phyloP scores from a whole-genome alignment of 2,329 filamentous ascomycete species.

The Monosporascus sp. region DNA sequence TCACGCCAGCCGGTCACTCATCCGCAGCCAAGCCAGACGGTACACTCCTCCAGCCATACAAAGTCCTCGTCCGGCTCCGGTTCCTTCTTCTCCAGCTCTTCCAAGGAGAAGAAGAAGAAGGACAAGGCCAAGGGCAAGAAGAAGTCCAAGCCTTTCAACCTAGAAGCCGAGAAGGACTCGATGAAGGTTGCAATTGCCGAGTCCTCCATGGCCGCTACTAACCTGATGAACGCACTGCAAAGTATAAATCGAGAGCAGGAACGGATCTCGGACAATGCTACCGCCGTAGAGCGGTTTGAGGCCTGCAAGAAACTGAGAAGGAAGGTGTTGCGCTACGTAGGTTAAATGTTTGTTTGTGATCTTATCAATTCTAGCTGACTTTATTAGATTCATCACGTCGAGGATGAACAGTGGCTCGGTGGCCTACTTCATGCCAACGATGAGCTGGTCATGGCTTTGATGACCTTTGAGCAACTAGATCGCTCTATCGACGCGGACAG shows the following conservation, averaged over 20 bases:
- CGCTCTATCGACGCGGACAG: conserved; percentile 73
- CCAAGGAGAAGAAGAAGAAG: conserved; percentile 46
- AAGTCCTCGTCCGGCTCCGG: conserved; percentile 29
- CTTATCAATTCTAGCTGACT: conserved; percentile 12
- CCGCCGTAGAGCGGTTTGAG: conserved; percentile 74
- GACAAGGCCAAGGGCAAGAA: conserved; percentile 51
- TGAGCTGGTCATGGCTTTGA: conserved; percentile 86
- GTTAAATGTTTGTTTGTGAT: conserved; percentile 17
- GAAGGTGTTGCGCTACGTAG: conserved; percentile 76
- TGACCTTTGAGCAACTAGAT: conserved; percentile 92
- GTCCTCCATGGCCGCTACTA: conserved; percentile 84
- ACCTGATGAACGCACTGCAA: conserved; percentile 80
- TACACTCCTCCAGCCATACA: conserved; percentile 34
- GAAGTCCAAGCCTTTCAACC: conserved; percentile 64
- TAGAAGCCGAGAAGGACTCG: conserved; percentile 80
- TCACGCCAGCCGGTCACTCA: conserved; percentile 22
- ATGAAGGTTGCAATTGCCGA: conserved; percentile 88
- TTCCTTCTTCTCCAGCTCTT: conserved; percentile 35
- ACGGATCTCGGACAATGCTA: conserved; percentile 77
- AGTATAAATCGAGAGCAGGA: conserved; percentile 85
- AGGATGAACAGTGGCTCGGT: conserved; percentile 87
- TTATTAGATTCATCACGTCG: conserved; percentile 73
- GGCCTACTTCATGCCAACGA: conserved; percentile 91
- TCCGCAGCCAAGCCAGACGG: conserved; percentile 21
- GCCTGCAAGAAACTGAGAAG: conserved; percentile 78